phyloP scores from a whole-genome alignment of 1,284 basidiomycete species.

The Wolfiporia cocos region DNA sequence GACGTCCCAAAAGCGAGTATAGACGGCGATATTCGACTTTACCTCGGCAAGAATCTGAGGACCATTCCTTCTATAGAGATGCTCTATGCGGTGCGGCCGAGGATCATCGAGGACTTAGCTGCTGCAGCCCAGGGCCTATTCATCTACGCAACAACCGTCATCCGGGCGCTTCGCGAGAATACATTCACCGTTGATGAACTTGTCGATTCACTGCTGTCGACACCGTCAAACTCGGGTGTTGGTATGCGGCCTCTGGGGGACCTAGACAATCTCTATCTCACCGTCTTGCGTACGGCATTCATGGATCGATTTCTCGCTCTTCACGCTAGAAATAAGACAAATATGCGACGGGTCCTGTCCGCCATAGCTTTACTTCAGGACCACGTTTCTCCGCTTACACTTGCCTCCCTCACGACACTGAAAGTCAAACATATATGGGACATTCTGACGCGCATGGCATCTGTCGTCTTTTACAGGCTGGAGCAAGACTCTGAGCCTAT shows the following conservation, averaged over 20 bases:
- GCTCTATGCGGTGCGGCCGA: not conserved
- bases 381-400: not conserved
- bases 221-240: not conserved
- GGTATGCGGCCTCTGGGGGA: not conserved
- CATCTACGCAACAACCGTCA: not conserved
- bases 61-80: not conserved
- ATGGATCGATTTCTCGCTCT: too few relatives aligned
- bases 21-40: not conserved
- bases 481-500: not conserved
- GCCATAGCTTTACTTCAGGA: conserved; percentile 4
- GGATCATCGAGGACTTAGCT: not conserved
- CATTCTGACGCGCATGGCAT: not conserved
- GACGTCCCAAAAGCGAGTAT: not conserved
- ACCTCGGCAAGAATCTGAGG: too few relatives aligned
- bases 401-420: not conserved
- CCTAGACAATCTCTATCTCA: not conserved
- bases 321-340: not conserved
- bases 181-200: not conserved
- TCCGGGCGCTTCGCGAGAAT: not conserved
- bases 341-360: not conserved
- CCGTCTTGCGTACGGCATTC: too few relatives aligned
- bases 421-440: not conserved
- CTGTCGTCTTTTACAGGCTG: not conserved
- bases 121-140: not conserved
- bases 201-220: not conserved